A percentile compares a stretch with the other conserved stretches of the same genome.
phyloP scores from a whole-genome alignment of 192 early-diverging fungal genomes.

The Coemansia sp. region DNA sequence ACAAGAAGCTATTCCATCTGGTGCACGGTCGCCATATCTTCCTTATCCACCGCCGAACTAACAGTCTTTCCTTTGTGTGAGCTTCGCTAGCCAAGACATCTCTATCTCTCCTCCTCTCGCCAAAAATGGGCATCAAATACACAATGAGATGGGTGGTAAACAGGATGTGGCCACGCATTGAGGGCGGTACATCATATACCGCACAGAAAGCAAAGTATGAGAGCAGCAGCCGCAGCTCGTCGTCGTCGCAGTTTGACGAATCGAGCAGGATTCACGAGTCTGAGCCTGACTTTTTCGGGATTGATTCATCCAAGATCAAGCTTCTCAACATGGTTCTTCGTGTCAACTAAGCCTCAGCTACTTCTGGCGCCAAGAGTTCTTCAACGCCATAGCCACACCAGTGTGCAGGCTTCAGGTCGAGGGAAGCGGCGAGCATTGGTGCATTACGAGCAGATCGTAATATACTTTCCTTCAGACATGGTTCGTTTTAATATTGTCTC shows the following conservation, averaged over 20 bases:
- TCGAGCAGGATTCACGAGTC: constrained; percentile 39
- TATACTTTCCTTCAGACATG: background rate
- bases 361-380: background rate
- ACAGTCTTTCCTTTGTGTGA: background rate
- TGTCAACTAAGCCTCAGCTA: constrained; percentile 30
- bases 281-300: constrained; percentile 40
- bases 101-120: background rate
- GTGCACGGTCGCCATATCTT: no score
- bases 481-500: background rate
- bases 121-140: constrained; percentile 51
- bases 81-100: background rate
- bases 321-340: constrained; percentile 55
- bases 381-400: background rate
- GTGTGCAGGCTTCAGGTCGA: background rate
- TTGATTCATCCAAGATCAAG: constrained; percentile 46
- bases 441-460: background rate
- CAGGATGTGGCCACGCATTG: constrained; percentile 57
- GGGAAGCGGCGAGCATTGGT: background rate
- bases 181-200: constrained; percentile 36
- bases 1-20: no score
- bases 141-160: constrained; percentile 58
- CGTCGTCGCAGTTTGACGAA: constrained; percentile 37
- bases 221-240: constrained; percentile 39
- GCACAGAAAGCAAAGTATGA: constrained; percentile 41
- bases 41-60: background rate